Base-by-base conservation (phyloP, 306 rosid species). In the Erythrophleum fordii region DNA sequence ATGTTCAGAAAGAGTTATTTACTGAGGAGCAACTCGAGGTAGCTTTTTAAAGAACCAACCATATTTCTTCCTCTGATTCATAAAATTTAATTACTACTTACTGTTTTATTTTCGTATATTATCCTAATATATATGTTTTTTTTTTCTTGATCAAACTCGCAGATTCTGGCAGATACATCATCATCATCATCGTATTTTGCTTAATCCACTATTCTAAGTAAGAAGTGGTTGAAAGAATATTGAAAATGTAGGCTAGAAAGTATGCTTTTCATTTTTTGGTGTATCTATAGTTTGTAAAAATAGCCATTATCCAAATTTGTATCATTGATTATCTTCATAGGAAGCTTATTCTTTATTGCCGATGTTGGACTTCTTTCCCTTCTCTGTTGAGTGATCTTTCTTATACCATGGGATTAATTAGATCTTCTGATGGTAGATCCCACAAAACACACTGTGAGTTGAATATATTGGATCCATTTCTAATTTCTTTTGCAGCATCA, bases 1-100 rank as follows among this genome's bases (percentile, higher is more conserved):
- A 93, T 81, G 90, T 92, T 80, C 98, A 95, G 87, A 95, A 95
- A 83, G 95, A 95, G 72, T 87, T 79, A 34, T 95, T 95, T 74
- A 93, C 90, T 16, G 98, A 91, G 86, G 98, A 95, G 84, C 99
- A 95, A 89, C 93, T 95, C 18, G 99, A 95, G 99, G 99, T 91
- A 84, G 70, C 48, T 69, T 25, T 65, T 29, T 75, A 55, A 29
- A 72, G 44, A 31, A 16, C 20, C 12, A 29, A 77, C 81, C 59
- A 69, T 68, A 74, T 75, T 59, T 52, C 49, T 56, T 28, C 13
- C n/a, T 22, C 4, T 62, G 59, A 73, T 55, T 71, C 69, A 61
- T 20, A 71, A 53, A 44, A 28, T 17, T 16, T 67, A 13, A 23
- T 83, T 49, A 41, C 78, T 44, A 23, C 20, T 67, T 73, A 0